Evolutionary conservation across 805 yeast genomes (phyloP).

Genomic region (Starmera amethionina): DNA sequence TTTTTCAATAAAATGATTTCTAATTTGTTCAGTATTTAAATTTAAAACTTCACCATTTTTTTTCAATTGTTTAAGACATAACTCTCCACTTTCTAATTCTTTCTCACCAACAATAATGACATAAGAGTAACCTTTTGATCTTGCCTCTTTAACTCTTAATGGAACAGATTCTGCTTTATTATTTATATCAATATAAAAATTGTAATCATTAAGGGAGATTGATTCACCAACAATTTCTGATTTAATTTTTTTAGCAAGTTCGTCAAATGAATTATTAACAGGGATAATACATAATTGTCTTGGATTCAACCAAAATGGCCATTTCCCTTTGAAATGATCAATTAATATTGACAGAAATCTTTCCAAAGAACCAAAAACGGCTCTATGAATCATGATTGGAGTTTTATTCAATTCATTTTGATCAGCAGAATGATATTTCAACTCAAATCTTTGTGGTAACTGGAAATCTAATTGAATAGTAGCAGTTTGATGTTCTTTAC

Average conservation of each 20-base stretch:
- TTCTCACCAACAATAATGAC: conserved; percentile 82
- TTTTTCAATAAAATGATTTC: conserved; percentile 36
- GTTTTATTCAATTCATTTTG: conserved; percentile 41
- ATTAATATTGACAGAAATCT: conserved; percentile 84
- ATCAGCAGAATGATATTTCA: conserved; percentile 46
- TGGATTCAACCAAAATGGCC: conserved; percentile 98
- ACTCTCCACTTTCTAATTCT: conserved; percentile 50
- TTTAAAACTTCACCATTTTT: conserved; percentile 32
- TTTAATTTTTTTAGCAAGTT: conserved; percentile 40
- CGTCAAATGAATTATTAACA: conserved; percentile 51
- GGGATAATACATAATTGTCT: conserved; percentile 84
- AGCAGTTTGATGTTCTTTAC: conserved; percentile 86
- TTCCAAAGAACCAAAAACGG: conserved; percentile 91
- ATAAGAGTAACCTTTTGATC: conserved; percentile 63
- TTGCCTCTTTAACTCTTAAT: conserved; percentile 69
- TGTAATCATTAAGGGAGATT: conserved; percentile 48
- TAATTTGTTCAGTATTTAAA: conserved; percentile 40
- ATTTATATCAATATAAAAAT: conserved; percentile 71
- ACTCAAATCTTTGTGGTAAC: conserved; percentile 73
- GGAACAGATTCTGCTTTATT: conserved; percentile 71
- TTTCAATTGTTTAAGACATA: conserved; percentile 55
- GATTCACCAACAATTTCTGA: conserved; percentile 31
- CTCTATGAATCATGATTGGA: conserved; percentile 95
- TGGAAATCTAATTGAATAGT: conserved; percentile 95
- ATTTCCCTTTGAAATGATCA: conserved; percentile 83